Evolutionary conservation across 176 grass and related monocot species (phyloP), one percentile per base, ranked within the genome.

Genomic region (Avena insularis): DNA sequence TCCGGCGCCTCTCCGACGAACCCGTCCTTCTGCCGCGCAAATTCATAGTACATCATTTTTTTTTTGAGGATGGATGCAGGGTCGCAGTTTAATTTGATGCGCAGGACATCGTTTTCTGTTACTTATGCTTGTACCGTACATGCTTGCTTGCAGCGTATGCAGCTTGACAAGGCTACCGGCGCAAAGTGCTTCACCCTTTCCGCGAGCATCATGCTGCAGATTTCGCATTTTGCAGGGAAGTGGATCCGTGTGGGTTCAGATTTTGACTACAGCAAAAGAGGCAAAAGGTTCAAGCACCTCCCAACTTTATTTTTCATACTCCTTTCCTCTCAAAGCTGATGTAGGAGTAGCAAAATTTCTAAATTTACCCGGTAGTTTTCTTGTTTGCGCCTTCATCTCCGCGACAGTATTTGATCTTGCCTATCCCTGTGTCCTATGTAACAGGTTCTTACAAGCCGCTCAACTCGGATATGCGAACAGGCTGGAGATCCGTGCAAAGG

Each of bases 181-280:
- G 83, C 75, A 15, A 96, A 91, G 86, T 96, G 94, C 88, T 92
- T 83, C 68, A 92, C 89, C 77, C 29, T 97, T 15, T 94, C 92
- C 5, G 87, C 92, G 35, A 88, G 90, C 60, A 27, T 27, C 60
- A 27, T 27, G 23, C 90, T 94, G 19, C 58, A 45, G 10, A 97
- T 94, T 51, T 11, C 71, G 1, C 64, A 6, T 2, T 15, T 15
- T 8, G 40, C 40, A 43, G 3, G 55, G 93, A 5, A n/a, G 10
- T 91, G 85, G 91, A 45, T 86, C 23, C 60, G 23, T 59, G 57
- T 87, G n/a, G 58, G 66, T 10, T 40, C 83, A 6, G 76, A 92
- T 73, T 92, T 81, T 10, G 1, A 19, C 66, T 69, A 38, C 63
- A 66, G 29, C 66, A 69, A 38, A 40, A 69, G 66, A 19, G 66